Base-by-base conservation (phyloP, 495 filamentous ascomycete species). In the Neurospora sp. region DNA sequence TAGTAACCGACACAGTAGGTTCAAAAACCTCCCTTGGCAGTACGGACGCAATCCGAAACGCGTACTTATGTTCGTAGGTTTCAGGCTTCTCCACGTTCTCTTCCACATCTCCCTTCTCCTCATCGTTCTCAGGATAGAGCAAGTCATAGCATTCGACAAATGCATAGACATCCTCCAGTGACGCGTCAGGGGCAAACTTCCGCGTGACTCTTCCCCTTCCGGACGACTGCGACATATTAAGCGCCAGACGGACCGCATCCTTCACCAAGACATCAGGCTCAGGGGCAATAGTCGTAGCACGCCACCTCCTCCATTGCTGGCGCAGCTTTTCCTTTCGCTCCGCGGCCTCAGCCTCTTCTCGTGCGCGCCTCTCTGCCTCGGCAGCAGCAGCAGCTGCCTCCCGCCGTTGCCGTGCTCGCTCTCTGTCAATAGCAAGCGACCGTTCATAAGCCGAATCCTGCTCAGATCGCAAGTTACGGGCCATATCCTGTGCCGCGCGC, bases 381-480 rank as follows among this genome's bases (percentile, higher is more conserved):
- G 87, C 87, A 61, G 87, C 87, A 4, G 87, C 89, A 0, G 89
- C 92, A 70, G 91, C 92, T 9, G 90, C 92, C 78, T 97, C 94
- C 16, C 87, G 85, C 76, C 87, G 87, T 77, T 90, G 87, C 27
- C 92, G 85, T 14, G 92, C 90, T 14, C 93, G 89, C 81, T 97
- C 94, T 9, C 94, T 86, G 81, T 99, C 96, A 61, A 89, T 89
- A 10, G 94, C 94, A 69, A 99, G 84, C 0, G 92, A 96, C 72
- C 93, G 87, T 81, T 99, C 95, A 78, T 98, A 99, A 3, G 96
- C 96, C 3, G 88, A 90, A 78, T 97, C 93, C 74, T 98, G 96
- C 78, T 96, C 88, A 70, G 91, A 87, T 5, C 94, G 89, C 31
- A 99, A 81, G 74, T 85, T 92, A 39, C 96, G 87, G 22, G 91